Percentiles rank a stretch among this genome's conserved stretches.
Evolutionary conservation across 192 early-diverging fungal species (phyloP).

Genomic region (Linnemannia zychae): DNA sequence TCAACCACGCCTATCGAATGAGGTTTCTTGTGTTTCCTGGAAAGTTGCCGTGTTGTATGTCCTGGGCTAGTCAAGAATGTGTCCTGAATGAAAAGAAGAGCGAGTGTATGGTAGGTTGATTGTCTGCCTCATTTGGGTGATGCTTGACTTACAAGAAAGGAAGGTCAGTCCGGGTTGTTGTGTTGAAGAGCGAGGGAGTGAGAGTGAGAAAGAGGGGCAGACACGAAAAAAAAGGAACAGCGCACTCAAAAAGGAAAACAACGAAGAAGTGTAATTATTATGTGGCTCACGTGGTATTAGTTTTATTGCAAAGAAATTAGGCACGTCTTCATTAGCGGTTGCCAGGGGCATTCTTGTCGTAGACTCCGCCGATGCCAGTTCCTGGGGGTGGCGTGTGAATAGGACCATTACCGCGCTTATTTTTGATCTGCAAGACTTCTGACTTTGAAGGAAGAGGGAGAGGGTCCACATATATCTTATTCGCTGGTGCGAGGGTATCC

Average conservation of each 20-base stretch:
- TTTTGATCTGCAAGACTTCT: neutral
- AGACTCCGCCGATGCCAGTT: neutral
- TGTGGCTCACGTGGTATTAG: neutral
- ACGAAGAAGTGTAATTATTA: neutral
- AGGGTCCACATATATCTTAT: neutral
- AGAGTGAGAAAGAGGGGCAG: neutral
- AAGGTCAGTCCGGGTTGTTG: neutral
- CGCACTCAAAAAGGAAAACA: neutral
- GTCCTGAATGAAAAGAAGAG: neutral
- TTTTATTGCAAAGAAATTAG: neutral
- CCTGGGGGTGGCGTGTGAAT: neutral
- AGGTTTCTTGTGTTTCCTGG: neutral
- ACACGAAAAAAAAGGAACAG: neutral
- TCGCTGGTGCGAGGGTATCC: neutral
- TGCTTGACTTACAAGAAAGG: slow-evolving; percentile 6
- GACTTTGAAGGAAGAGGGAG: neutral
- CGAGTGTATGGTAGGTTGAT: neutral
- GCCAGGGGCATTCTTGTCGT: neutral
- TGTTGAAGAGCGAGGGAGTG: neutral
- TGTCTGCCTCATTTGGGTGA: neutral
- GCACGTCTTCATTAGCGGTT: neutral
- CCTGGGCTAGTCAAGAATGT: neutral
- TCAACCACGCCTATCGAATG: neutral
- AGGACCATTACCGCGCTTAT: neutral
- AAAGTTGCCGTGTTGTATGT: neutral